Evolutionary conservation across 192 early-diverging fungal genomes (phyloP), one percentile per base, ranked within the genome.

Genomic region (Pilobolus umbonatus): DNA sequence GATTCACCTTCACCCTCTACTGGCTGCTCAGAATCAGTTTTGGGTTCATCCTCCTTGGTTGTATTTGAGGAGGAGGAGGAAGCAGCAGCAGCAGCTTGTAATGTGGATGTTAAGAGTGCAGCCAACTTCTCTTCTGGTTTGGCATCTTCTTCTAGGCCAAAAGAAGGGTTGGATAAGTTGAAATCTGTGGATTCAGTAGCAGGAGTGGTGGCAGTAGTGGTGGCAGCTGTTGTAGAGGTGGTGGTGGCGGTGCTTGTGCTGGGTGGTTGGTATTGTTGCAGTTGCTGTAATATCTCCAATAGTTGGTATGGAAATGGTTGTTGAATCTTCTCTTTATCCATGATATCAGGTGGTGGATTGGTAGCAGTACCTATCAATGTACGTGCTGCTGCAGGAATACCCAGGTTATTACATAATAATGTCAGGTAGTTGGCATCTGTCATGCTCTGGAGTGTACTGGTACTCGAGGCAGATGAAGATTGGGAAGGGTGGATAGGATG

Each of bases 211-310:
- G n/a, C 45, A 47, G 3, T 24, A 47, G 45, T 5, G 3, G 21
- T 53, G 29, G 36, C 17, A 12, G 14, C 39, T 17, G 15, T 15
- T 19, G 29, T 28, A 24, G 6, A n/a, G 7, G 21, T 21, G 25
- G 15, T 24, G 14, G 28, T 29, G 9, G 36, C n/a, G 6, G 55
- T 43, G 19, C 22, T 47, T 28, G 32, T 30, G 19, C 24, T 30
- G 8, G 9, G 56, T n/a, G 45, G 57, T 12, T 59, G 57, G 44
- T 59, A 59, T 47, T 59, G 57, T 26, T 59, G 57, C 44, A 59
- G 36, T 32, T 59, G 57, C 15, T 59, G 57, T 15, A 59, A 34
- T 26, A 59, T 30, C 39, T 59, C 57, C 25, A 59, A 24, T 17
- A 59, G 29, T 25, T 59, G 57, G 19, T 34, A 46, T n/a, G 52